Evolutionary conservation across 2,329 filamentous ascomycete genomes (phyloP), one percentile per base, ranked within the genome.

Genomic region (Ophiostoma tasmaniense): DNA sequence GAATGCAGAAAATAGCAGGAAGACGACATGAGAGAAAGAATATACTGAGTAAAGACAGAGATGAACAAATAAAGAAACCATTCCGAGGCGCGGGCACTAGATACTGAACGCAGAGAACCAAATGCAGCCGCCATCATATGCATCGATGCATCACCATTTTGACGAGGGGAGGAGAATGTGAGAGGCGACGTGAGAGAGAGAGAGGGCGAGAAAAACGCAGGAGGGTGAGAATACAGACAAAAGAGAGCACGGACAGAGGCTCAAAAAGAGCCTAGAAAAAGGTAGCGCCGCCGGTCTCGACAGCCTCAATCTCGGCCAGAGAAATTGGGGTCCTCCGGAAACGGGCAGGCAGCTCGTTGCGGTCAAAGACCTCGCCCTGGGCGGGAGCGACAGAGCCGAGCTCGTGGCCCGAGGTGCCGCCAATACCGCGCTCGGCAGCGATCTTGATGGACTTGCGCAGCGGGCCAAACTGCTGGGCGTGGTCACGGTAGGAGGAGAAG

Each of bases 211-310:
- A 10, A 8, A 39, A 10, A 39, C 17, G 3, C 3, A 11, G 17
- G 10, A 17, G 17, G 11, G 37, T 39, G 33, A 33, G 33, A 33
- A 33, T 33, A 33, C 33, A 33, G 33, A 33, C 33, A 33, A 33
- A 64, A 25, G 35, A 39, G 30, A 25, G 61, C 30, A 39, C 5
- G n/a, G 13, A 28, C 22, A 28, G 25, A 33, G 25, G 33, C 33
- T 33, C 33, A 8, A 33, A 61, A 14, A 17, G 30, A 22, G 33
- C 6, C 25, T 37, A 65, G 33, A 84, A 79, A 69, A 83, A 77
- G 45, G 84, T 80, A 42, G 94, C 95, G 69, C 95, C 95, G 68
- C 93, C 95, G 69, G 92, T 95, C 86, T 97, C 93, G 76, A 99
- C 86, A 28, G 93, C 93, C 79, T 98, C 95, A 71, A 99, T 99